Evolutionary conservation across 1,139 yeast species (phyloP), one percentile per base, ranked within the genome.

Genomic region (Geotrichum fermentans): DNA sequence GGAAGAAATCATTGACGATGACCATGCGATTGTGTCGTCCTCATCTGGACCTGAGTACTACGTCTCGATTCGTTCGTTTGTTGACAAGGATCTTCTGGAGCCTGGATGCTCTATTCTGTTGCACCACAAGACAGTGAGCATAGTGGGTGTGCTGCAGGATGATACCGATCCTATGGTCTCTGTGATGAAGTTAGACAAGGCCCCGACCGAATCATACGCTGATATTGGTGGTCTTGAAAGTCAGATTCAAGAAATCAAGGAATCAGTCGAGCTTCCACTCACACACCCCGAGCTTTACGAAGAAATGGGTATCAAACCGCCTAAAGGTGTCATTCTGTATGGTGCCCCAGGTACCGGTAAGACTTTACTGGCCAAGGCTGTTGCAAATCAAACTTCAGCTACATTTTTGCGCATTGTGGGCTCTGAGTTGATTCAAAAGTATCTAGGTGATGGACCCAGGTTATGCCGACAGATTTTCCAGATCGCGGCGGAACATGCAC

Each of bases 301-400:
- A 70, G 97, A 92, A 70, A 92, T 94, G 97, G 99, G 99, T 59
- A 92, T 94, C 65, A 89, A 90, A 63, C 98, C 98, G 7, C 99
- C 99, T 46, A 92, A 92, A 72, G 99, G 99, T 70, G 98, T 94
- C 50, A 90, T 94, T 60, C 75, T 94, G 54, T 94, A 94, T 65
- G 99, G 99, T 60, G 96, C 97, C 0, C 99, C 99, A 30, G 99
- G 99, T 68, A 94, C 98, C 0, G 99, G 99, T 64, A 94, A 94
- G 69, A 94, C 99, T 0, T 73, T 94, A 57, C 75, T 94, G 60
- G 98, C 97, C 17, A 94, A 92, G 69, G 99, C 99, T 0, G 98
- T 94, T 47, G 99, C 99, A 5, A 92, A 92, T 68, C 97, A 90
- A 63, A 92, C 98, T 0, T 83, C 95, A 55, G 98, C 98, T 5